Percentiles rank a stretch among this genome's conserved stretches.
Conservation (phyloP, 2,329 filamentous ascomycete species). For the Cordyceps cicadae region DNA sequence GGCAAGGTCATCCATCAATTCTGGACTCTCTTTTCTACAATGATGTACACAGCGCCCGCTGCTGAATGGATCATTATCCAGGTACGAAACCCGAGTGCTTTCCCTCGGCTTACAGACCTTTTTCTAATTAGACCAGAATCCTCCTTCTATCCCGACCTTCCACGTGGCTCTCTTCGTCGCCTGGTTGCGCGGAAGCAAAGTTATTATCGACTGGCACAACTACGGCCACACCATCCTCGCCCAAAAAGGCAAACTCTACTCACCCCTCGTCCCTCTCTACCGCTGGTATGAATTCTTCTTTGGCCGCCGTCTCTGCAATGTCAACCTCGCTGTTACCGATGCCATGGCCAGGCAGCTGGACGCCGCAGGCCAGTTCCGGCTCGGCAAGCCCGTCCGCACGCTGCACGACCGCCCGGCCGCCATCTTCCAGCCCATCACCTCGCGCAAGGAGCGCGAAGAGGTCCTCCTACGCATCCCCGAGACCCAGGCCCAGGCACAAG, state of each 20-base stretch:
- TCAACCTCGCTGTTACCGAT: constrained; percentile 80
- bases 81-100: constrained; percentile 30
- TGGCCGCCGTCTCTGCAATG: constrained; percentile 56
- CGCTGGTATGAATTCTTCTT: constrained; percentile 69
- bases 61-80: constrained; percentile 80
- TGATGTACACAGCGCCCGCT: constrained; percentile 68
- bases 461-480: constrained; percentile 61
- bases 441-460: constrained; percentile 35
- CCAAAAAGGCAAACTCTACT: constrained; percentile 43
- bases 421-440: constrained; percentile 66
- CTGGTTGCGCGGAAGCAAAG: constrained; percentile 66
- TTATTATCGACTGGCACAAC: constrained; percentile 98
- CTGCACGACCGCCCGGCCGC: constrained; percentile 80
- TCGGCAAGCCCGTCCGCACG: constrained; percentile 58
- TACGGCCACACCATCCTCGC: constrained; percentile 92
- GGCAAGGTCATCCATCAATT: constrained; percentile 83
- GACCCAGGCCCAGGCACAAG: constrained; percentile 49
- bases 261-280: constrained; percentile 71
- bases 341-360: constrained; percentile 74
- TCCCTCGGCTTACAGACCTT: background rate
- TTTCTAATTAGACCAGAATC: constrained; percentile 53
- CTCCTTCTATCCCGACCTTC: constrained; percentile 87
- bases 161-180: constrained; percentile 65
- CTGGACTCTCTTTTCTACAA: constrained; percentile 57
- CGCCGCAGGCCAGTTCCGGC: constrained; percentile 48